Evolutionary conservation across 352 stramenopile genomes (phyloP).

Genomic region (Pythium folliculosum): DNA sequence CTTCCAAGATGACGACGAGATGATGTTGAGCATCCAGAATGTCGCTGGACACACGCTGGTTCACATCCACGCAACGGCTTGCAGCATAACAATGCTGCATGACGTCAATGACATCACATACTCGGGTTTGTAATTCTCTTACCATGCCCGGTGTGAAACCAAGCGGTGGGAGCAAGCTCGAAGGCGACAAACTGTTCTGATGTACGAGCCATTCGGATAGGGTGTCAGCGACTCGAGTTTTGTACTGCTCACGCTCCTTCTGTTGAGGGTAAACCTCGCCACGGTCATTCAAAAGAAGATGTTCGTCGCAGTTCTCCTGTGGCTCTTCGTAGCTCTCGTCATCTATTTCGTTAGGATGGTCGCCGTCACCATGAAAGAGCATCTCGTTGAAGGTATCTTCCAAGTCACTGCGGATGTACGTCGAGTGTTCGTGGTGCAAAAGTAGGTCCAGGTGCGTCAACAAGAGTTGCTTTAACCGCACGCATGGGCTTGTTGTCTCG

Average conservation of each 20-base stretch:
- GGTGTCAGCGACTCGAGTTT: not conserved
- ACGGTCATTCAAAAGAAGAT: not conserved
- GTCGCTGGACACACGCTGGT: not conserved
- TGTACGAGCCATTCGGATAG: conserved; percentile 9
- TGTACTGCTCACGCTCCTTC: not conserved
- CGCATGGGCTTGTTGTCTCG: not conserved
- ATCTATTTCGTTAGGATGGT: not conserved
- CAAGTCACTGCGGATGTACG: conserved; percentile 7
- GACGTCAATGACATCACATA: conserved; percentile 4
- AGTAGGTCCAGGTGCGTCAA: conserved; percentile 13
- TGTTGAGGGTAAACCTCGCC: too few species aligned
- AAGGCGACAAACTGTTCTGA: not conserved
- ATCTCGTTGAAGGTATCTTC: conserved; percentile 7
- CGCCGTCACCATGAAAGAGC: not conserved
- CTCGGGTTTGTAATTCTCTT: not conserved
- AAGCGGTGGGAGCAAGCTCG: not conserved
- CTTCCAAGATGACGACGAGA: conserved; percentile 1
- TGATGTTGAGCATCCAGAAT: not conserved
- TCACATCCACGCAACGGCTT: not conserved
- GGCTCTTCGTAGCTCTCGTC: not conserved
- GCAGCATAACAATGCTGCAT: not conserved
- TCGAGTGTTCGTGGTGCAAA: not conserved
- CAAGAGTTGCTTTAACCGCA: conserved; percentile 6
- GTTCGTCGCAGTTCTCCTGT: not conserved
- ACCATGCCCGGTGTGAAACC: not conserved